Base-by-base conservation (phyloP, 2,329 filamentous ascomycete genomes). In the Ilyonectria destructans region DNA sequence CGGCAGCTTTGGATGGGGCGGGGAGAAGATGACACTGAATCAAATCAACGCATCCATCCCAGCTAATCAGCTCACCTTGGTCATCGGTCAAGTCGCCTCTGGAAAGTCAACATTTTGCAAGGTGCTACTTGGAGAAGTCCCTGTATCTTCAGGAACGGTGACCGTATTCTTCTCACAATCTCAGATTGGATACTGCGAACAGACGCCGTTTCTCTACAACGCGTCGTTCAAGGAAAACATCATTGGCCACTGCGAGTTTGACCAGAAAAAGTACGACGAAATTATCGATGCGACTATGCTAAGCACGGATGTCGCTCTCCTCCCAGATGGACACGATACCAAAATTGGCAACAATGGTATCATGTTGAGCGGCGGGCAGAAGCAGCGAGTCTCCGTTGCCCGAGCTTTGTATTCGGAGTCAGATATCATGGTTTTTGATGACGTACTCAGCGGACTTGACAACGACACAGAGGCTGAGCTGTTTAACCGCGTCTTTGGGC, bases 361-460 rank as follows among this genome's bases (percentile, higher is more conserved):
- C n/a, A 80, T 79, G 19, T 67, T 85, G 0, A 83, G 81, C 12
- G 84, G 84, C 1, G 84, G 84, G 0, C 83, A 85, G 66, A 75
- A 75, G 51, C 78, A 82, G 3, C 76, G 81, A 2, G 71, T 81
- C 0, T 74, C 75, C 19, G 74, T 87, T 2, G 85, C 85, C 0
- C 78, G 85, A 0, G 85, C 85, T 0, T 67, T 87, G 0, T 88
- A 85, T 69, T 78, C 81, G 1, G 73, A 78, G 12, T 75, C 77
- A 0, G 71, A 83, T 13, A 72, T 86, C 33, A 68, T 85, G 40
- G 68, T 88, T 1, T 73, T 87, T 6, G 85, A 87, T 65, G 85
- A 87, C 37, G 73, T 80, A 0, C 78, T 87, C 8, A 83, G 83
- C 31, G 84, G 81, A 0, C 71, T 86, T 0, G 85, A 87, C 66